Base-by-base conservation (phyloP, 345 rosid species). In the Erodium maritimum region DNA sequence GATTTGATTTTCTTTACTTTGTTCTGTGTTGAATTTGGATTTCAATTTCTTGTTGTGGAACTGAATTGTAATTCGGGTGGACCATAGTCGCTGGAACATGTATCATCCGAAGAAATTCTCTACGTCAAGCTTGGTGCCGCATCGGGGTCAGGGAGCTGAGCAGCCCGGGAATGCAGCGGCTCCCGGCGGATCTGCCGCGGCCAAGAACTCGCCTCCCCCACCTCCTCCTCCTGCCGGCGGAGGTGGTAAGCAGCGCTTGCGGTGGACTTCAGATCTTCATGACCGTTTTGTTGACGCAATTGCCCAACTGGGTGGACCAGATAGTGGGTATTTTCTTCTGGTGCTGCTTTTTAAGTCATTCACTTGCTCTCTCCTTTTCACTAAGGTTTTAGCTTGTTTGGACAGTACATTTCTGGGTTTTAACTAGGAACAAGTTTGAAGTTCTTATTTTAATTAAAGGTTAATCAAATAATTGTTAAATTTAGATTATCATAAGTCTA, bases 271-370 rank as follows among this genome's bases (percentile, higher is more conserved):
- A 6, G 69, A 65, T 21, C 69, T 65, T 53, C 69, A 65, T 13
- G 69, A 65, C 34, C 69, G 69, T 6, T 65, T 65, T 22, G 78
- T 79, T 23, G 76, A 79, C 59, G 77, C 83, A 34, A 75, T 72
- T 51, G 61, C 71, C 0, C 77, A 75, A 65, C 80, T 79, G 25
- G 82, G 80, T 61, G 78, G 80, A 62, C 79, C 80, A 24, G 80
- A 79, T 50, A 72, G 78, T 79, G 70, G 61, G 71, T 63, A 58
- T 19, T 59, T 8, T 50, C 17, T 7, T 21, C 17, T 12, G n/a
- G 24, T 8, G 22, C 22, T 19, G 52, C 3, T 33, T 24, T 60
- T 14, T 37, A 4, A 18, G 8, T 13, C 17, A 21, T 46, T 13
- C 17, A 21, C 21, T 45, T 59, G 24, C 17, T 21, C 50, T 21